Evolutionary conservation across 805 yeast genomes (phyloP), one percentile per base, ranked within the genome.

Genomic region (Clavispora vitiphila): DNA sequence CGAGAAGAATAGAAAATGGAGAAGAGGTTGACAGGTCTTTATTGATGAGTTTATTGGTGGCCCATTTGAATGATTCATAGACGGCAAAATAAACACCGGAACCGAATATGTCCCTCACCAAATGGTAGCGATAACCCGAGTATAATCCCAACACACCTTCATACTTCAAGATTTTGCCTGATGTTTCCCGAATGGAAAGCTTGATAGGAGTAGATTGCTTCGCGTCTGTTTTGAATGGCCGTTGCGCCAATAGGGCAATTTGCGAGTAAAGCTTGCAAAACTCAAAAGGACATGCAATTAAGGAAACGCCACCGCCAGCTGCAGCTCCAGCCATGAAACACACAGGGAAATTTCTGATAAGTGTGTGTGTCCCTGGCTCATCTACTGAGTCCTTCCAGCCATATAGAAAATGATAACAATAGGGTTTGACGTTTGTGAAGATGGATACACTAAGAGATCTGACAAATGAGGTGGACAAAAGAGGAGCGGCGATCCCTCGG

Each of bases 211-310:
- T 44, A 40, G 29, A 51, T 29, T 29, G 10, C 12, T 15, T 29
- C 4, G 6, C 14, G 9, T 12, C 12, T 2, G 19, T 29, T 29
- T 15, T 19, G 4, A 10, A 12, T 5, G 8, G 27, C 26, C 25
- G 47, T 50, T 60, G 61, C 25, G 76, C 77, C 34, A 78, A 54
- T 18, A 69, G 51, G n/a, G 72, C 81, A 29, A 87, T 76, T 59
- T 87, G 96, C 27, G 91, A 83, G 47, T 83, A 86, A 8, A 86
- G 71, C 60, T 87, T 88, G 37, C 91, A 80, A 62, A 86, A 77
- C 60, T 87, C 96, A 57, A 87, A 87, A 1, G 96, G 96, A 50
- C 91, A 83, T 3, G 89, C 85, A 58, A 81, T 77, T 5, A 73
- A 26, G 3, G 87, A 73, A 11, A 84, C 79, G 2, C 71, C 61